Conservation (phyloP, 192 early-diverging fungal genomes). For the Chytriomyces sp. region DNA sequence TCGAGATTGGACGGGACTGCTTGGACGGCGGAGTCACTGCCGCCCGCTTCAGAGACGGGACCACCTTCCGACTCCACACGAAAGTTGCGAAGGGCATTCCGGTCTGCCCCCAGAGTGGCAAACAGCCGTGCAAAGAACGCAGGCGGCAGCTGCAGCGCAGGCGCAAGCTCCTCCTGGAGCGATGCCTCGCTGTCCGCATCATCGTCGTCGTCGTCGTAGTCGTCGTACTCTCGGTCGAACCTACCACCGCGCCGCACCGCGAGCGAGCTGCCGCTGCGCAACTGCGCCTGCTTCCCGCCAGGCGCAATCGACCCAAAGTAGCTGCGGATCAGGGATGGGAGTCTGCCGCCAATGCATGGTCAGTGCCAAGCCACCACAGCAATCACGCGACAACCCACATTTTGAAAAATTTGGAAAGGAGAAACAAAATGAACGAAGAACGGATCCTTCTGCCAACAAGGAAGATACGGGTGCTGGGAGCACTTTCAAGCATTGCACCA, state of each 20-base stretch:
- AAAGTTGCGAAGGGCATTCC: not conserved
- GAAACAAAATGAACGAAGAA: no score
- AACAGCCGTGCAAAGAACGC: not conserved
- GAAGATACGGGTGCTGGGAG: no score
- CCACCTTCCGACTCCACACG: not conserved
- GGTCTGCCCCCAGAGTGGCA: not conserved
- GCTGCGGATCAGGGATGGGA: constrained; percentile 4
- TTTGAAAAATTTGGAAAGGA: no score
- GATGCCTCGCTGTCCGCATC: not conserved
- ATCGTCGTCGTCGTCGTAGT: not conserved
- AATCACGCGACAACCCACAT: no score
- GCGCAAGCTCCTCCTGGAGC: not conserved
- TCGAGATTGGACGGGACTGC: not conserved
- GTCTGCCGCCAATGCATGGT: no score
- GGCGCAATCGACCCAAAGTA: not conserved
- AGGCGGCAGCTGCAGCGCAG: not conserved
- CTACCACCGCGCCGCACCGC: not conserved
- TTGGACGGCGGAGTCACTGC: not conserved
- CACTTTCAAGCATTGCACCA: no score
- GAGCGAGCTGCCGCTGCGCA: not conserved
- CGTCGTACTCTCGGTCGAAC: not conserved
- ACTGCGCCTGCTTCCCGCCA: not conserved
- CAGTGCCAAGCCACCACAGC: no score
- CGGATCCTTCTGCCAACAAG: no score
- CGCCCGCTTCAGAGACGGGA: not conserved